Percentiles rank a stretch among this genome's conserved stretches.
These are phyloP conservation scores for Xenosphaeropsis pyriputrescens DNA, from an alignment of 2,329 filamentous ascomycete species.

Conservation along the genomic window DNA sequence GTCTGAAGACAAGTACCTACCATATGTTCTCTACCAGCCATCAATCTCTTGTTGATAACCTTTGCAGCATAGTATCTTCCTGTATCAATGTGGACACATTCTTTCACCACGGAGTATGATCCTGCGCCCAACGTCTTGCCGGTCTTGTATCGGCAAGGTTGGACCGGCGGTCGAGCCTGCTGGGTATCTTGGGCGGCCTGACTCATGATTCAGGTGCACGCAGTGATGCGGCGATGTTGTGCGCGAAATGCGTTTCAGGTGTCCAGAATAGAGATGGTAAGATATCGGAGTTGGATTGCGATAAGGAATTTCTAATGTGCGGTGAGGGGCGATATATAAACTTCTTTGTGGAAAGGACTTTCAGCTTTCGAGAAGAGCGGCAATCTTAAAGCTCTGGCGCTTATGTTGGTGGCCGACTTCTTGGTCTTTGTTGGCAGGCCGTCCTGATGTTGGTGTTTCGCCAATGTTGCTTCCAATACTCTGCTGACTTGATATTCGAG, in stretches of 20 bases:
- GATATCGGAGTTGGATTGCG: too few relatives aligned
- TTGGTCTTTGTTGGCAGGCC: too few relatives aligned
- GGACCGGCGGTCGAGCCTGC: slow-evolving; percentile 44
- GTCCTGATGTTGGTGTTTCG: too few relatives aligned
- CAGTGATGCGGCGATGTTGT: not conserved
- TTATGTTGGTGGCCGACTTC: too few relatives aligned
- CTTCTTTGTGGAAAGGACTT: too few relatives aligned
- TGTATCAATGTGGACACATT: slow-evolving; percentile 97
- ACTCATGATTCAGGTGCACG: not conserved
- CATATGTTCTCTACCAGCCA: slow-evolving; percentile 98
- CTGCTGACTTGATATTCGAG: too few relatives aligned
- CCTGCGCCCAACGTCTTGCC: slow-evolving; percentile 94
- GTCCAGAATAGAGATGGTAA: too few relatives aligned
- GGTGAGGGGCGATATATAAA: too few relatives aligned
- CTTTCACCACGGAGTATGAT: slow-evolving; percentile 96
- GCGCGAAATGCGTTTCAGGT: not conserved
- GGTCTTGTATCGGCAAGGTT: slow-evolving; percentile 96
- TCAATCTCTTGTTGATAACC: slow-evolving; percentile 96
- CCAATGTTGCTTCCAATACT: too few relatives aligned
- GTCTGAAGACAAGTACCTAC: slow-evolving; percentile 29
- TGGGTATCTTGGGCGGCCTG: not conserved
- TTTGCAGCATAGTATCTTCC: slow-evolving; percentile 97
- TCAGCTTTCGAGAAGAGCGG: too few relatives aligned
- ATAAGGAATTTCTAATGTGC: too few relatives aligned
- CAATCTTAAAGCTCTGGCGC: too few relatives aligned